These are phyloP conservation scores for Hanseniaspora occidentalis DNA, from an alignment of 805 yeast genomes.

Conservation along the genomic window DNA sequence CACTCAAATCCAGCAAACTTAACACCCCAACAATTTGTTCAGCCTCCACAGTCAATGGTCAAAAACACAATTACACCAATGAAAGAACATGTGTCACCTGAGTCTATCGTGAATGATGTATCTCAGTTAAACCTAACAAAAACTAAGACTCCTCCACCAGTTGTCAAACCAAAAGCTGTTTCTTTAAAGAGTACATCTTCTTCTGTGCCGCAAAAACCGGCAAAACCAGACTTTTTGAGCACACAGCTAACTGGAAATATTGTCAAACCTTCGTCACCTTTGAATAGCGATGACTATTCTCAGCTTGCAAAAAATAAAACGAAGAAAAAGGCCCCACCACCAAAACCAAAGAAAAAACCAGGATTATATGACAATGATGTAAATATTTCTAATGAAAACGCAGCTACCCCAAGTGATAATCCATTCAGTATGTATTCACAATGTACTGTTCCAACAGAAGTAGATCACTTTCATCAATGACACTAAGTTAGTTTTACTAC, in stretches of 20 bases:
- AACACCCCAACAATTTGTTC: background rate
- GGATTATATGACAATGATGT: background rate
- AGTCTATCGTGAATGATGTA: no score
- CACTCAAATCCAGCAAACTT: background rate
- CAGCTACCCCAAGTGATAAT: slow-evolving; percentile 12
- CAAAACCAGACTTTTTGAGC: background rate
- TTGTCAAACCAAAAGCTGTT: no score
- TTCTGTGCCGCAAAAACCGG: background rate
- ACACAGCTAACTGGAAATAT: background rate
- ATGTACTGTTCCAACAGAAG: slow-evolving; percentile 27
- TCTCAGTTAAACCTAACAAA: no score
- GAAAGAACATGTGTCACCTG: no score
- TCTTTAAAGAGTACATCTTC: no score
- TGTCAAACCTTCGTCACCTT: background rate
- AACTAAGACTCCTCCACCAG: no score
- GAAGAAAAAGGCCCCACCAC: slow-evolving; percentile 1
- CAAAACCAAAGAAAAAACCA: slow-evolving; percentile 2
- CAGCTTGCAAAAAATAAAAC: background rate
- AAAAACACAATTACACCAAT: no score
- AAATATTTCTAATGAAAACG: slow-evolving; percentile 7
- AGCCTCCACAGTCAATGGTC: no score
- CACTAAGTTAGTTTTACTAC: no score
- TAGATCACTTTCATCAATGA: slow-evolving; percentile 23
- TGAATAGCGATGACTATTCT: background rate
- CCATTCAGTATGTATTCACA: slow-evolving; percentile 27